A percentile compares a stretch with the other conserved stretches of the same genome.
Conservation (phyloP, 176 grass and related monocot species). For the Triticum dicoccoides region DNA sequence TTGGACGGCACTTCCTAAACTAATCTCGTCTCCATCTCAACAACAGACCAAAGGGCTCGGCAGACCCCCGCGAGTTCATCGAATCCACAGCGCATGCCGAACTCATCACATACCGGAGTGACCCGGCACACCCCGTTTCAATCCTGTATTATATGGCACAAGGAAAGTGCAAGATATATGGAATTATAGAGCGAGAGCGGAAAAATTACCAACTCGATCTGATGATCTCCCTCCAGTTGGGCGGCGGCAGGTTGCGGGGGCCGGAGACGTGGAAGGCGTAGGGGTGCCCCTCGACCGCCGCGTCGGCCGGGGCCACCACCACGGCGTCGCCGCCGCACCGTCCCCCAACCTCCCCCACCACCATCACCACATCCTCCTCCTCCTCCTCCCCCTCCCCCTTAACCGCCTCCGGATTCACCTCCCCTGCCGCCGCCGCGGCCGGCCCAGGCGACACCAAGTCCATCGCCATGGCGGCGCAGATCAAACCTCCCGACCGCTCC, state of each 20-base stretch:
- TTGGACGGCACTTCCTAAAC: not conserved
- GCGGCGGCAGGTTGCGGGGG: conserved; percentile 69
- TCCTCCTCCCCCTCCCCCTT: not conserved
- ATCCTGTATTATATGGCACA: not conserved
- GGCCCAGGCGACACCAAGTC: not conserved
- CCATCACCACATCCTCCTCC: not conserved
- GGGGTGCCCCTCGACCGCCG: conserved; percentile 58
- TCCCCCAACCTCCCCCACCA: not conserved
- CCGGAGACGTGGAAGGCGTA: conserved; percentile 89
- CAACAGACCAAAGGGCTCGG: not conserved
- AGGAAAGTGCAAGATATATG: not conserved
- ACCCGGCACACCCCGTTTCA: not conserved
- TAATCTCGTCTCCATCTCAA: not conserved
- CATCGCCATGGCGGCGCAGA: conserved; percentile 25
- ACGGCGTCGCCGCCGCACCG: conserved; percentile 43
- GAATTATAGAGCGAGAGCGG: not conserved
- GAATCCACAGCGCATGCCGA: not conserved
- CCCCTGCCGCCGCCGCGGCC: not conserved
- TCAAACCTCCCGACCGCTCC: not conserved
- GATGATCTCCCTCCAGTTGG: conserved; percentile 90
- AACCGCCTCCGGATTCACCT: not conserved
- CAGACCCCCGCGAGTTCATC: not conserved
- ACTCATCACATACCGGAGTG: not conserved
- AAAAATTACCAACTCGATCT: conserved; percentile 65
- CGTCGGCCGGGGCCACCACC: conserved; percentile 46